Evolutionary conservation across 768 basidiomycete genomes (phyloP), one percentile per base, ranked within the genome.

Genomic region (Rhodotorula toruloides): DNA sequence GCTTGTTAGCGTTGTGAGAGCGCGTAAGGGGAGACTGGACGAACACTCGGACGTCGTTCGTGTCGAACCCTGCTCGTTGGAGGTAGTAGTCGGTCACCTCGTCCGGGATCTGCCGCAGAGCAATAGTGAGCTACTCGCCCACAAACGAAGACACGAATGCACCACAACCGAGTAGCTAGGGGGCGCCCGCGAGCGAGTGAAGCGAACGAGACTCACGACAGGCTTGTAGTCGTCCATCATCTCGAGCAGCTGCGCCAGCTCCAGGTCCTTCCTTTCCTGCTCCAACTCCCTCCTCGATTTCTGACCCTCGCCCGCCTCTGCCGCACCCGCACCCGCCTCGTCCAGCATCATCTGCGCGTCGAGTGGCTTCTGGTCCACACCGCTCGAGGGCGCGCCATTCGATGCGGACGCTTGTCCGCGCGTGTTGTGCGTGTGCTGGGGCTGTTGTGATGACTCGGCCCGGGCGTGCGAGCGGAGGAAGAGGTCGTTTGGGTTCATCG

Each of bases 221-320:
- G 94, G 94, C 75, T 97, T 90, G 75, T 96, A 97, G 54, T 94
- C 92, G 73, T 98, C 94, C 39, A 98, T 81, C 90, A 94, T 91
- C 44, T 93, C 81, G 81, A 98, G 82, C 74, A 98, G 93, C 76
- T 97, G 91, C 10, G 90, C 90, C 54, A 98, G 77, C 1, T 90
- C 93, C 55, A 88, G 83, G 79, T 97, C 93, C 75, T 91, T 91
- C 72, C 89, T 81, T 0, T 89, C 89, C 22, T 75, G 63, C 63
- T 79, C 77, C 31, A 73, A 71, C 42, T 76, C 77, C 58, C 74
- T 69, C 58, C 53, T 36, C 13, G 13, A 21, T 66, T 63, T 7
- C 57, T 59, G n/a, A n/a, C n/a, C n/a, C n/a, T n/a, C n/a, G n/a
- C n/a, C n/a, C n/a, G n/a, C n/a, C n/a, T n/a, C n/a, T n/a, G n/a